Conservation (phyloP, 306 rosid genomes). For the Betula pendula region DNA sequence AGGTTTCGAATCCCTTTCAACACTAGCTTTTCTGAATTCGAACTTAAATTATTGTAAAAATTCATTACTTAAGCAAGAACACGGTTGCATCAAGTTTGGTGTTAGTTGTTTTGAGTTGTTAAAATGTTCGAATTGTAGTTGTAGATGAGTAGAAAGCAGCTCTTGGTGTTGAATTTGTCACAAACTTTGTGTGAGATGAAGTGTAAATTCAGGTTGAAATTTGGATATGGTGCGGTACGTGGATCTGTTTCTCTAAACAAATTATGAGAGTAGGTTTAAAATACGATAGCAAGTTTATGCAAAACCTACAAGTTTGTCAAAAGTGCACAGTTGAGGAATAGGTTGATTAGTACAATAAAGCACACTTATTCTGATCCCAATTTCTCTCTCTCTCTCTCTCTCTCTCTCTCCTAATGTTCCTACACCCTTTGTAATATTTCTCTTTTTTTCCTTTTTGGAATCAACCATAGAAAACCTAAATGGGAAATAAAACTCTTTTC, state of each 20-base stretch:
- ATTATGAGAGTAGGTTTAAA: neutral
- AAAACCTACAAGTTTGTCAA: no score
- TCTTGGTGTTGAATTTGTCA: neutral
- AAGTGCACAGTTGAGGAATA: no score
- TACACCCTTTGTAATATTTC: neutral
- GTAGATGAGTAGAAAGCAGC: neutral
- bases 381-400: no score
- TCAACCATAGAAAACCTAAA: neutral
- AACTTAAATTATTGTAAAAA: neutral
- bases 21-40: conserved; percentile 18
- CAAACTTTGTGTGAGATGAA: neutral
- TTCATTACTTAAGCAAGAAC: neutral
- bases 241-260: neutral
- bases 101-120: neutral
- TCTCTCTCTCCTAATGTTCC: neutral
- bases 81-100: neutral
- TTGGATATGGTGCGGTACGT: neutral
- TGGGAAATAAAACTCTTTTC: neutral
- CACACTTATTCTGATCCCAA: no score
- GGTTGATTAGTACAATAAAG: no score
- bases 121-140: neutral
- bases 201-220: neutral
- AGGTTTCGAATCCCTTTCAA: conserved; percentile 57
- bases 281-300: no score
- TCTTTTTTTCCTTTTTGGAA: neutral